Percentiles rank a stretch among this genome's conserved stretches.
These are phyloP conservation scores for Dictyostelium brefeldianum DNA, from an alignment of 78 protist species.

Conservation along the genomic window DNA sequence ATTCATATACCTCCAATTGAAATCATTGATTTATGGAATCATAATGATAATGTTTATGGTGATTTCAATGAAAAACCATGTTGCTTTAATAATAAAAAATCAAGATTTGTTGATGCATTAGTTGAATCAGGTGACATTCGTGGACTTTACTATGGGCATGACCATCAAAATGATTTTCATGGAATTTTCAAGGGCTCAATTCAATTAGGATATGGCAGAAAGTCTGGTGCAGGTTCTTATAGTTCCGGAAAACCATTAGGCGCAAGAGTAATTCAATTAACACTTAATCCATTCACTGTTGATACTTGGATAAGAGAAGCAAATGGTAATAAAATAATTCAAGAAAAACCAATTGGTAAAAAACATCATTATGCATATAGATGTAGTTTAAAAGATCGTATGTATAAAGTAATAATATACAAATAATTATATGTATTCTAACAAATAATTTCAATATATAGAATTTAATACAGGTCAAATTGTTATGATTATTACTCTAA, in stretches of 20 bases:
- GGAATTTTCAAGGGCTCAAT: not conserved
- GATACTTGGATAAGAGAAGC: slow-evolving; percentile 50
- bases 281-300: not conserved
- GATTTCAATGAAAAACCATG: slow-evolving; percentile 10
- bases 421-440: too few species aligned
- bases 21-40: slow-evolving; percentile 35
- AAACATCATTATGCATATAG: not conserved
- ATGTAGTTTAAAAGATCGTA: slow-evolving; percentile 11
- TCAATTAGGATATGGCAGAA: slow-evolving; percentile 55
- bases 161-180: slow-evolving; percentile 40
- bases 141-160: slow-evolving; percentile 56
- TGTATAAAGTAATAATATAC: not conserved
- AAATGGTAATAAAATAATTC: not conserved
- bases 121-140: slow-evolving; percentile 15
- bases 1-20: slow-evolving; percentile 61
- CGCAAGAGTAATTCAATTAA: slow-evolving; percentile 26
- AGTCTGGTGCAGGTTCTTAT: slow-evolving; percentile 40
- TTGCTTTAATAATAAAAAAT: slow-evolving; percentile 21
- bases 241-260: not conserved
- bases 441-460: too few species aligned
- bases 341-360: not conserved
- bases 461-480: too few species aligned
- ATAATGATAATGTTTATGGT: slow-evolving; percentile 24
- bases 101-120: slow-evolving; percentile 20
- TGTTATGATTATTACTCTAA: too few species aligned